phyloP scores from a whole-genome alignment of 208 protist genomes.

The Wallacemonas collosoma region DNA sequence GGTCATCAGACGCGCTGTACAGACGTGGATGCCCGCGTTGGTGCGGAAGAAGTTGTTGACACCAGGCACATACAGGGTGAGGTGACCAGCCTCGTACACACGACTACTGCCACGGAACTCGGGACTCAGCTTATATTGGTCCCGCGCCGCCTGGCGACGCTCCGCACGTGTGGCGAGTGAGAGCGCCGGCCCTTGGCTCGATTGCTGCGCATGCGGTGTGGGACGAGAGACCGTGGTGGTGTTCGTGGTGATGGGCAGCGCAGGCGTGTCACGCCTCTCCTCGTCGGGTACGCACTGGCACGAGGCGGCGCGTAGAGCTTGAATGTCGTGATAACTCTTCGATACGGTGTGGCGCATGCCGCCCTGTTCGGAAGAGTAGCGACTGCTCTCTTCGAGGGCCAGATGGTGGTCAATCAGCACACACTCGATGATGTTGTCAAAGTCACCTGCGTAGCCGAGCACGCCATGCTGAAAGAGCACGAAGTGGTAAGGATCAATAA shows the following conservation, averaged over 20 bases:
- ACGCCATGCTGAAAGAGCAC: constrained; percentile 74
- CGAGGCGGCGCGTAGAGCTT: not conserved
- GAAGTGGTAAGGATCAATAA: constrained; percentile 59
- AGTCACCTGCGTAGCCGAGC: constrained; percentile 44
- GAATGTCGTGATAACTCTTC: constrained; percentile 12
- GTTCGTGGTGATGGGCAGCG: not conserved
- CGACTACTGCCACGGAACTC: constrained; percentile 31
- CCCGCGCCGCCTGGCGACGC: not conserved
- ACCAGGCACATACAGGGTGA: constrained; percentile 51
- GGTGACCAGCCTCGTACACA: constrained; percentile 44
- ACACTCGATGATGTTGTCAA: constrained; percentile 42
- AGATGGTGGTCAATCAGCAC: constrained; percentile 36
- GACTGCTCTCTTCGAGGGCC: constrained; percentile 24
- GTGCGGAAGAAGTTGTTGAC: constrained; percentile 50
- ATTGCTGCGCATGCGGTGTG: too few relatives aligned
- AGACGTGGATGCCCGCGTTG: constrained; percentile 39
- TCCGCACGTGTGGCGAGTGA: too few relatives aligned
- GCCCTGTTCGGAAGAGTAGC: not conserved
- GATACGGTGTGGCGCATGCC: not conserved
- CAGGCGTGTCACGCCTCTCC: too few relatives aligned
- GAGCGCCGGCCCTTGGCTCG: too few relatives aligned
- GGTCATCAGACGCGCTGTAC: constrained; percentile 39
- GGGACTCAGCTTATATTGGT: constrained; percentile 13
- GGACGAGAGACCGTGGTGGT: not conserved
- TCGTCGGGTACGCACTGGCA: not conserved